Base-by-base conservation (phyloP, 1,139 yeast genomes). In the Hyphopichia pseudoburtonii region DNA sequence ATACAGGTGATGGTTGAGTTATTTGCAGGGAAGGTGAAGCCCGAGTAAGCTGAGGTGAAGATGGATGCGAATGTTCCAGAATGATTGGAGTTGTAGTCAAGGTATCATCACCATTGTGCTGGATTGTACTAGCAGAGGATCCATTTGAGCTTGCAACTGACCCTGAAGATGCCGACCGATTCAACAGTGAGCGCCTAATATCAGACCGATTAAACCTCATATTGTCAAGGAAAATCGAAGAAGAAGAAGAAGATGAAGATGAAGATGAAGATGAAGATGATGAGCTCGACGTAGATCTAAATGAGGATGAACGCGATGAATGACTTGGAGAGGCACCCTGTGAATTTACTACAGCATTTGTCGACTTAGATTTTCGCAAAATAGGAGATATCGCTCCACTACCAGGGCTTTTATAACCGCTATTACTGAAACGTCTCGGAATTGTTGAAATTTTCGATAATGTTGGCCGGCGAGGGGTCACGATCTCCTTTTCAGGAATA, bases 381-480 rank as follows among this genome's bases (percentile, higher is more conserved):
- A 28, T 7, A 11, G 36, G 36, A 10, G 36, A 33, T 9, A 17
- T 27, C n/a, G 14, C 32, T 8, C 30, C 18, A 9, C 23, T 15
- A 18, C 19, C 24, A 11, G 25, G 18, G 14, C 27, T 25, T 2
- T 11, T 4, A 18, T 23, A 24, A 5, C 28, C 21, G 24, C 28
- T 33, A 7, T 27, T 21, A 17, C 36, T 33, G 24, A 33, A 33
- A 6, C 36, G 26, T 17, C 36, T 19, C 14, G 23, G 27, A 5
- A 33, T 16, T 3, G 36, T 33, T 7, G 31, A 27, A 11, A 33
- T 33, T n/a, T 26, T 25, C 14, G 21, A n/a, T 10, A 31, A 16
- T 1, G 34, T 24, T 7, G 34, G 34, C 4, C 44, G 19, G 24
- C 35, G 28, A 18, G 38, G 17, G 30, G 27, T 5, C 8, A 26